These are phyloP conservation scores for Diaporthe sp. DNA, from an alignment of 2,329 filamentous ascomycete genomes.

Conservation along the genomic window DNA sequence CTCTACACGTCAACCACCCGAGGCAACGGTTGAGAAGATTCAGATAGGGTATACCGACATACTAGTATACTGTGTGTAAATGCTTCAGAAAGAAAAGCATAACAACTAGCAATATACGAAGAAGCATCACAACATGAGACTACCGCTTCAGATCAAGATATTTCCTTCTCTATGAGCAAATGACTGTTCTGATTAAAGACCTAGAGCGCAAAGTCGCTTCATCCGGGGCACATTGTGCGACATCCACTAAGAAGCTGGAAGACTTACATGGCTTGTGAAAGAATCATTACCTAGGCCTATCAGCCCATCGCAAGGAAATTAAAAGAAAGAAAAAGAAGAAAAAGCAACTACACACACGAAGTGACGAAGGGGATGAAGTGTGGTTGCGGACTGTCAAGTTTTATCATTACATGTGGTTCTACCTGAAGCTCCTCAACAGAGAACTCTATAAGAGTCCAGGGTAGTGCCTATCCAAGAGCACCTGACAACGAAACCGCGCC, in stretches of 20 bases:
- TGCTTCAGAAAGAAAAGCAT: background rate
- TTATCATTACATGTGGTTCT: too few relatives aligned
- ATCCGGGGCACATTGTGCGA: background rate
- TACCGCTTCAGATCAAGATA: background rate
- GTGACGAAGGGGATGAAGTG: background rate
- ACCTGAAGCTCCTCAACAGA: background rate
- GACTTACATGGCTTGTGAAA: background rate
- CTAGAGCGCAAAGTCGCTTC: background rate
- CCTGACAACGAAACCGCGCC: constrained; percentile 37
- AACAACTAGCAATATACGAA: background rate
- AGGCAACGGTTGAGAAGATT: background rate
- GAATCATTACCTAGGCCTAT: too few relatives aligned
- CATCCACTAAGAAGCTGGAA: background rate
- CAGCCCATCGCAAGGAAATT: background rate
- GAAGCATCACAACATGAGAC: too few relatives aligned
- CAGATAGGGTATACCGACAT: too few relatives aligned
- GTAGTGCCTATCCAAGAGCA: constrained; percentile 1
- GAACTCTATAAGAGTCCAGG: background rate
- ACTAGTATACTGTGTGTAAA: background rate
- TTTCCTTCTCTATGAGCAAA: background rate
- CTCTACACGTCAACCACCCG: background rate
- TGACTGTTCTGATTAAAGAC: background rate
- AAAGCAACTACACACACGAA: background rate
- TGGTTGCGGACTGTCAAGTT: background rate
- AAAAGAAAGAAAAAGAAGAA: too few relatives aligned